Conservation (phyloP, 768 basidiomycete genomes). For the Boletellus ananiceps region DNA sequence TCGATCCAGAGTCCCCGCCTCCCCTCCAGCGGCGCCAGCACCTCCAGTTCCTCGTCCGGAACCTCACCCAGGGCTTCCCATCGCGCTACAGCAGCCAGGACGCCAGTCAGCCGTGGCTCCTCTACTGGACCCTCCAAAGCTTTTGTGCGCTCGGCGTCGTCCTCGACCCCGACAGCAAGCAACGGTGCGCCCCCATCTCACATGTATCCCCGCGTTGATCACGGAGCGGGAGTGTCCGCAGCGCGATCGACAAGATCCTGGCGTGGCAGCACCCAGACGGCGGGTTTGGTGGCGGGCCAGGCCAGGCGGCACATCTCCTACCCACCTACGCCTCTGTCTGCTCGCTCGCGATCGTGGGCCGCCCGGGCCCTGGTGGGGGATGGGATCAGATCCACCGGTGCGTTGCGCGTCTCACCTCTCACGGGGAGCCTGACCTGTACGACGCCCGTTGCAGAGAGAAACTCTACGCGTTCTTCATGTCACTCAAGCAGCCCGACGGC, state of each 20-base stretch:
- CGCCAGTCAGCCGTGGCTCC: conserved; percentile 91
- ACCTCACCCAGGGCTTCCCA: conserved; percentile 77
- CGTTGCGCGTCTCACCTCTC: conserved; percentile 9
- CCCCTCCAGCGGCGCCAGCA: conserved; percentile 61
- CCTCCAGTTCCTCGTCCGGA: conserved; percentile 68
- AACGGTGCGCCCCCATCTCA: conserved; percentile 43
- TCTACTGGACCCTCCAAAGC: conserved; percentile 89
- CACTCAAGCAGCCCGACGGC: conserved; percentile 87
- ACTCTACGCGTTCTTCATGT: conserved; percentile 87
- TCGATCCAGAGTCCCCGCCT: conserved; percentile 25
- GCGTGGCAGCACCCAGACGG: conserved; percentile 81
- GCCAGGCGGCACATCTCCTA: conserved; percentile 82
- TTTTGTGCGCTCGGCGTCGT: conserved; percentile 76
- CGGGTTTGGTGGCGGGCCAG: conserved; percentile 89
- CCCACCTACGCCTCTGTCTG: conserved; percentile 89
- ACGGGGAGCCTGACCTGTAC: not conserved
- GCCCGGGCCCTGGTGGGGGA: conserved; percentile 66
- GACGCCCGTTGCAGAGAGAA: conserved; percentile 41
- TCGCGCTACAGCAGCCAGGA: conserved; percentile 78
- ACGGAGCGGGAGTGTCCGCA: conserved; percentile 21
- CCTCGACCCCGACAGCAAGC: conserved; percentile 72
- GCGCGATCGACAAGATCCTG: conserved; percentile 77
- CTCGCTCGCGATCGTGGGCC: conserved; percentile 76
- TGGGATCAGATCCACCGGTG: conserved; percentile 88
- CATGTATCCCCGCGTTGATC: not conserved